Conservation (phyloP, 495 filamentous ascomycete species). For the Aspergillus heteromorphus region DNA sequence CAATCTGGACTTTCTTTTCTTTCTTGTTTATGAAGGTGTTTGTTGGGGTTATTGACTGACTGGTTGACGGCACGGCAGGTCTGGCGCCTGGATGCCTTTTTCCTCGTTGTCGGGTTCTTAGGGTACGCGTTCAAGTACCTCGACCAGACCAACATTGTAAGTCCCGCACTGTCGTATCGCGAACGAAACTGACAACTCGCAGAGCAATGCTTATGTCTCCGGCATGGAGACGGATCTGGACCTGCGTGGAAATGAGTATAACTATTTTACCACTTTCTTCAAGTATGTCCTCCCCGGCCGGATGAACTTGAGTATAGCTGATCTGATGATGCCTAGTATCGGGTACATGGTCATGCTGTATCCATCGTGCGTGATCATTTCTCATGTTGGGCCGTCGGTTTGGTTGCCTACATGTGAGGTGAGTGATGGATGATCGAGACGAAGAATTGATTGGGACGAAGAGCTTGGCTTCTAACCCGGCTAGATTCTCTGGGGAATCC, state of each 20-base stretch:
- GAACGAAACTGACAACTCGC: neutral
- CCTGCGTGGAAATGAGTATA: conserved; percentile 38
- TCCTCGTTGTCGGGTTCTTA: conserved; percentile 14
- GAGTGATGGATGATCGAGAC: neutral
- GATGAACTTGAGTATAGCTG: neutral
- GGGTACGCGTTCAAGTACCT: conserved; percentile 18
- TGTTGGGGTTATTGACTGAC: no score
- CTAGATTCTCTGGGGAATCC: conserved; percentile 14
- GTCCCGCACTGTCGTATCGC: neutral
- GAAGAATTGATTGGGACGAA: no score
- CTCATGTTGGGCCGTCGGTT: conserved; percentile 14
- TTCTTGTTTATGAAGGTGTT: no score
- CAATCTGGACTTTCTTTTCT: neutral
- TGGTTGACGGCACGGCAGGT: neutral
- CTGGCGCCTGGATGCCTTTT: conserved; percentile 13
- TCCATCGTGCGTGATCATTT: conserved; percentile 16
- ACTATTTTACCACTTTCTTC: conserved; percentile 39
- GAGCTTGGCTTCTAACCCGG: no score
- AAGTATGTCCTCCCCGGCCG: conserved; percentile 2
- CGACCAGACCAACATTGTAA: conserved; percentile 17
- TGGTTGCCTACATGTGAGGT: conserved; percentile 17
- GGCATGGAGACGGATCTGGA: conserved; percentile 17
- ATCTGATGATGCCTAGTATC: conserved; percentile 9
- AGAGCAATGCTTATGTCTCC: conserved; percentile 23
- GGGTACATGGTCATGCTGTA: conserved; percentile 18